phyloP scores from a whole-genome alignment of 2,329 filamentous ascomycete genomes.

The Fusarium sulawesiense region DNA sequence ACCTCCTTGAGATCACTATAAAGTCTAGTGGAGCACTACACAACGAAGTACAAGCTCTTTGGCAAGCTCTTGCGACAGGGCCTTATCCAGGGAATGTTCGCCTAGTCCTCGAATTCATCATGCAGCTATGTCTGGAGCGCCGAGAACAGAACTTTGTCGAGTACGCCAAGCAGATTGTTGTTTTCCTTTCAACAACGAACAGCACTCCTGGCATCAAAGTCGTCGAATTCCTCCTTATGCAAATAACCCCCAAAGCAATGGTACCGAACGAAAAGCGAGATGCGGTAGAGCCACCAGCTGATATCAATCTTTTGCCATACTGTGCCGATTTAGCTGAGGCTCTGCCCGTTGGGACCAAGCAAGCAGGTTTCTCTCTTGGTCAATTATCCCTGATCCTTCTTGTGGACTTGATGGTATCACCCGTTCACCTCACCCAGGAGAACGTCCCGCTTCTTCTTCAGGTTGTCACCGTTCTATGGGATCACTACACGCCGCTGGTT shows the following conservation, averaged over 20 bases:
- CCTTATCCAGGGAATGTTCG: conserved; percentile 95
- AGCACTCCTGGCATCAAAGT: conserved; percentile 85
- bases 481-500: conserved; percentile 93
- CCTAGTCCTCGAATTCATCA: conserved; percentile 95
- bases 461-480: conserved; percentile 93
- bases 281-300: conserved; percentile 74
- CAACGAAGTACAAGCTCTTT: conserved; percentile 96
- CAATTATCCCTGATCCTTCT: conserved; percentile 93
- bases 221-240: conserved; percentile 90
- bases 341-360: conserved; percentile 88
- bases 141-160: conserved; percentile 98
- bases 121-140: conserved; percentile 89
- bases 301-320: conserved; percentile 83
- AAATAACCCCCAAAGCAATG: conserved; percentile 97
- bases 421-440: conserved; percentile 81
- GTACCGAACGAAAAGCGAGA: conserved; percentile 87
- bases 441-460: conserved; percentile 89
- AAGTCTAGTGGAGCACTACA: conserved; percentile 88
- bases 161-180: conserved; percentile 97
- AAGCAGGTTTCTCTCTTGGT: conserved; percentile 89
- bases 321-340: conserved; percentile 85
- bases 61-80: conserved; percentile 94
- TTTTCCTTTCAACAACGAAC: conserved; percentile 87
- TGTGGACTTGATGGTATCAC: conserved; percentile 95
- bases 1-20: conserved; percentile 95